These are phyloP conservation scores for Corinectria fuckeliana DNA, from an alignment of 2,329 filamentous ascomycete species.

Conservation along the genomic window DNA sequence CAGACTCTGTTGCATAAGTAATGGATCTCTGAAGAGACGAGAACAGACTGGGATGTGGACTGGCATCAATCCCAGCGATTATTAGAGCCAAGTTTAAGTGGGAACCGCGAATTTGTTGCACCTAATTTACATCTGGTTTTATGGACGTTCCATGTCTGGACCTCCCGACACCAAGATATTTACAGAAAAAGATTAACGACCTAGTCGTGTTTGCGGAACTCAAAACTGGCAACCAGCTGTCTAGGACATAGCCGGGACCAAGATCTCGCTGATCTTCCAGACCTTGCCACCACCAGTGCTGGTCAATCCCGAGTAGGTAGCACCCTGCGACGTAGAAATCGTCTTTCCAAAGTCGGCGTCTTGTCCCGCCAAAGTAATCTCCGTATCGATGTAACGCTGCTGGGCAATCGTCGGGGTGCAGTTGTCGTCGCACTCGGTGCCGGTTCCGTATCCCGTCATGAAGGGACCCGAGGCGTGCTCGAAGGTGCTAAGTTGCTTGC, in stretches of 20 bases:
- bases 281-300: constrained; percentile 21
- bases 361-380: constrained; percentile 23
- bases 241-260: constrained; percentile 22
- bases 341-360: constrained; percentile 29
- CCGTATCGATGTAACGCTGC: constrained; percentile 29
- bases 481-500: constrained; percentile 20
- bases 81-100: too few relatives aligned
- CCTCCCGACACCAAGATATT: not conserved
- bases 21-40: too few relatives aligned
- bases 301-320: constrained; percentile 22
- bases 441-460: constrained; percentile 30
- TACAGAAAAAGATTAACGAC: not conserved
- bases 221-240: not conserved
- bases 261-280: constrained; percentile 29
- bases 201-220: not conserved
- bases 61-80: not conserved
- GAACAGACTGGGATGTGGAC: too few relatives aligned
- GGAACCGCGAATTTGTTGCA: not conserved
- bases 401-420: constrained; percentile 23
- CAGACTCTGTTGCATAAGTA: too few relatives aligned
- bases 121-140: not conserved
- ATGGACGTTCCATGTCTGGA: not conserved
- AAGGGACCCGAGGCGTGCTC: constrained; percentile 28
- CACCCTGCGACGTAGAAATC: constrained; percentile 21
- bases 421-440: constrained; percentile 28